These are phyloP conservation scores for Podosphaera fusca DNA, from an alignment of 2,329 filamentous ascomycete genomes.

Conservation along the genomic window DNA sequence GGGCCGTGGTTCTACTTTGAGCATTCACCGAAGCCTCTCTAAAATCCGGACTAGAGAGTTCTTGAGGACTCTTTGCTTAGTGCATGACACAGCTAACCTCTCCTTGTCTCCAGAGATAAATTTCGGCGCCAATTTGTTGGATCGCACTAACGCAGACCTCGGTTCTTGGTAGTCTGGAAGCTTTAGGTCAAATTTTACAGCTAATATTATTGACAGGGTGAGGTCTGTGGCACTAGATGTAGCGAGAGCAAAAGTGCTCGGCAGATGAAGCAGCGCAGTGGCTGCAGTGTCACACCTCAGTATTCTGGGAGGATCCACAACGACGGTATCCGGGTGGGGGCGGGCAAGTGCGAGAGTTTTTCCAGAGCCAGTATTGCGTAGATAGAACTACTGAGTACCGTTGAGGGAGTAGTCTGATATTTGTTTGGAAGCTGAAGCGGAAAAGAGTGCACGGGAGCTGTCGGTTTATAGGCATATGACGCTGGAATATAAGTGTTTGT, in stretches of 20 bases:
- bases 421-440: not conserved
- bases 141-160: not conserved
- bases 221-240: not conserved
- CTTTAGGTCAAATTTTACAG: not conserved
- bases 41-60: not conserved
- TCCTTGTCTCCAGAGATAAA: not conserved
- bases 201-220: not conserved
- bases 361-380: not conserved
- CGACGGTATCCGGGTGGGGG: not conserved
- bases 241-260: not conserved
- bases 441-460: not conserved
- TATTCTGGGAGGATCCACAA: not conserved
- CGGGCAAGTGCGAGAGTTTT: not conserved
- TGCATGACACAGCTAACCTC: not conserved
- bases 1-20: too few relatives aligned
- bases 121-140: not conserved
- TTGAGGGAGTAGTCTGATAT: not conserved
- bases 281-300: not conserved
- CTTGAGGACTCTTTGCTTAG: not conserved
- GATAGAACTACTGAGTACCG: not conserved
- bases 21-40: too few relatives aligned
- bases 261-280: not conserved
- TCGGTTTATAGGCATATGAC: too few relatives aligned
- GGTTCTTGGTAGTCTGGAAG: not conserved
- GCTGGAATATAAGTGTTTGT: too few relatives aligned